Percentiles rank a stretch among this genome's conserved stretches.
Evolutionary conservation across 2,329 filamentous ascomycete species (phyloP).

Genomic region (Talaromyces sp.): DNA sequence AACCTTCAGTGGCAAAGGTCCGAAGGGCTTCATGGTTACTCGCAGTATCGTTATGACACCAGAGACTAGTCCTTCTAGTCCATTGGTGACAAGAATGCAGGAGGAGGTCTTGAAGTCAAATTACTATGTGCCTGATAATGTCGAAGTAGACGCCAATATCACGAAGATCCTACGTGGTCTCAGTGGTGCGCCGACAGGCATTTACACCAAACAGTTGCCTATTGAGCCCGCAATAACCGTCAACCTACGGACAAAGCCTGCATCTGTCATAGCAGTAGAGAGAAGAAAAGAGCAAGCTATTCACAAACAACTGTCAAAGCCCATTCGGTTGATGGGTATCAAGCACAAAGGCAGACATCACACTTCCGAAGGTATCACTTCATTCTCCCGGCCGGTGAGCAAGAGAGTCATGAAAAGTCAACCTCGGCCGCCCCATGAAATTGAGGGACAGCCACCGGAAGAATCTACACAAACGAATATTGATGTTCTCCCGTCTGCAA

Average conservation of each 20-base stretch:
- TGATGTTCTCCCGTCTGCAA: not conserved
- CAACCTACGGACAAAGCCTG: constrained; percentile 36
- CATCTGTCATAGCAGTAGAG: constrained; percentile 28
- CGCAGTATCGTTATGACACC: constrained; percentile 50
- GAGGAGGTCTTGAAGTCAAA: constrained; percentile 48
- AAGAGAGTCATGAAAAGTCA: not conserved
- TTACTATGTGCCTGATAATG: constrained; percentile 45
- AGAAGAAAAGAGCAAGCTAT: constrained; percentile 26
- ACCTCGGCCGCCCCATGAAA: not conserved
- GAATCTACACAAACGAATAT: not conserved
- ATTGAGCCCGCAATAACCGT: constrained; percentile 35
- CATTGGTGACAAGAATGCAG: constrained; percentile 48
- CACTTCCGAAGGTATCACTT: constrained; percentile 24
- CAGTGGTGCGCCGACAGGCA: constrained; percentile 7
- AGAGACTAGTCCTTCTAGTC: constrained; percentile 44
- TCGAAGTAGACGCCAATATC: constrained; percentile 36
- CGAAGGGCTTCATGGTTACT: constrained; percentile 47
- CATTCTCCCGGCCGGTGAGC: constrained; percentile 25
- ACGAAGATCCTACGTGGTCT: constrained; percentile 25
- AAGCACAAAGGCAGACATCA: constrained; percentile 20
- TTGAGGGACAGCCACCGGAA: not conserved
- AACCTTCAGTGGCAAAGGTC: constrained; percentile 50
- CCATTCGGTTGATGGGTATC: constrained; percentile 32
- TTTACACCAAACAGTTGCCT: constrained; percentile 20
- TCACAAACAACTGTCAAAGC: constrained; percentile 25